Conservation (phyloP, 2,329 filamentous ascomycete genomes). For the Xylaria sp. region DNA sequence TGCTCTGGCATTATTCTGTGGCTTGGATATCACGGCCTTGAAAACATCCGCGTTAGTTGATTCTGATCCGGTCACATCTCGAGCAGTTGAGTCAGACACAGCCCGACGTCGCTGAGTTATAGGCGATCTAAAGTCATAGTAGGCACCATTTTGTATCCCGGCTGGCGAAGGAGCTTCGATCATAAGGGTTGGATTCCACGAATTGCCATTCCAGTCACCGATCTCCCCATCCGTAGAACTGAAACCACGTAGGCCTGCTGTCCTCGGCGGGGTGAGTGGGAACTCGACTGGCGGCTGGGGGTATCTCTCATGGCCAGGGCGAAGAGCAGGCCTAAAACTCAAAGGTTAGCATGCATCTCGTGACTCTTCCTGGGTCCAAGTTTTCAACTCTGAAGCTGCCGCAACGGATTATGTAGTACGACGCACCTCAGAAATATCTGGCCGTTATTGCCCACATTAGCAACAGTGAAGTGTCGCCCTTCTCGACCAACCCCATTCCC, state of each 20-base stretch:
- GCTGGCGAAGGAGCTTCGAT: conserved; percentile 28
- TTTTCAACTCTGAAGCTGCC: not conserved
- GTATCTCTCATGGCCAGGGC: conserved; percentile 56
- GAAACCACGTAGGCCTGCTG: conserved; percentile 49
- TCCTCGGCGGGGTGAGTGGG: conserved; percentile 55
- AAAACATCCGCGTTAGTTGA: conserved; percentile 62
- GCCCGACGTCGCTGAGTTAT: conserved; percentile 52
- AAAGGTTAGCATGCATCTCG: conserved; percentile 16
- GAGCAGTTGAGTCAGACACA: conserved; percentile 71
- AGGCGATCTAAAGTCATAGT: conserved; percentile 26
- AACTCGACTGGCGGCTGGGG: conserved; percentile 57
- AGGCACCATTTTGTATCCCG: conserved; percentile 32
- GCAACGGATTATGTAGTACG: not conserved
- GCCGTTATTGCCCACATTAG: conserved; percentile 77
- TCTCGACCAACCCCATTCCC: conserved; percentile 56
- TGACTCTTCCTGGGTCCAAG: not conserved
- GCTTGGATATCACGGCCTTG: conserved; percentile 74
- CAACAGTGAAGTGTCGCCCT: conserved; percentile 70
- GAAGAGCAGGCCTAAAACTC: conserved; percentile 50
- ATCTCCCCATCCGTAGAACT: conserved; percentile 31
- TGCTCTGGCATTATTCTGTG: conserved; percentile 53
- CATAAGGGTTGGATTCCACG: conserved; percentile 41
- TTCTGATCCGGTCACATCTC: conserved; percentile 51
- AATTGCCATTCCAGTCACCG: conserved; percentile 32
- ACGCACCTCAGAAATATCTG: conserved; percentile 74